Evolutionary conservation across 2,329 filamentous ascomycete genomes (phyloP), one percentile per base, ranked within the genome.

Genomic region (Penicillium fuscoglaucum): DNA sequence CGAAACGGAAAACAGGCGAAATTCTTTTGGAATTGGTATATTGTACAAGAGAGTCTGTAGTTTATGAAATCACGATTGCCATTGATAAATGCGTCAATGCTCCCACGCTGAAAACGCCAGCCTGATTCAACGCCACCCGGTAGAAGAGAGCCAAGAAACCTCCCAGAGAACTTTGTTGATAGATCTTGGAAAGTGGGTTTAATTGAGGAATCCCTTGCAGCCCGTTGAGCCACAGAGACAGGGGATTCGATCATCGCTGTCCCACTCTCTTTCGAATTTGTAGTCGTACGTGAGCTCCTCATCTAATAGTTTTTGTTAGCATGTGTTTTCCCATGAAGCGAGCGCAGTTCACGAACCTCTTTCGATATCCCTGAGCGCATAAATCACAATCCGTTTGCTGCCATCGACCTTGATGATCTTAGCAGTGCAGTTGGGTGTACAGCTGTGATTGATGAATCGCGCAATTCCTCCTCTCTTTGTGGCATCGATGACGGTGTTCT

Each of bases 201-300:
- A 99, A 79, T 99, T 99, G 78, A 99, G 90, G 82, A 98, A 99
- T 63, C 95, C 95, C 82, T 99, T 99, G 82, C 95, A 99, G 48
- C 91, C 92, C 31, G 93, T 87, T 44, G 93, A 97, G 60, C 95
- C 95, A 76, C 95, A 99, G 51, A 99, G 87, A 81, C 95, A 99
- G 51, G 95, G 95, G 69, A 99, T 97, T 64, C 95, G 91, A 76
- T 99, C 95, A 63, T 92, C 86, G 67, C 91, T 96, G 70, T 92
- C 92, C 71, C 96, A 91, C 78, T 99, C 95, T 69, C 95, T 90
- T 80, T 99, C 95, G 76, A 99, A 99, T 78, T 99, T 99, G 84
- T 99, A 99, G 81, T 99, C 95, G 80, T 99, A 99, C 2, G 95
- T 99, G 74, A 99, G 87, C 82, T 99, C 95, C 79, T 99, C 95